Evolutionary conservation across 768 basidiomycete genomes (phyloP).

Genomic region (Suillus tomentosus): DNA sequence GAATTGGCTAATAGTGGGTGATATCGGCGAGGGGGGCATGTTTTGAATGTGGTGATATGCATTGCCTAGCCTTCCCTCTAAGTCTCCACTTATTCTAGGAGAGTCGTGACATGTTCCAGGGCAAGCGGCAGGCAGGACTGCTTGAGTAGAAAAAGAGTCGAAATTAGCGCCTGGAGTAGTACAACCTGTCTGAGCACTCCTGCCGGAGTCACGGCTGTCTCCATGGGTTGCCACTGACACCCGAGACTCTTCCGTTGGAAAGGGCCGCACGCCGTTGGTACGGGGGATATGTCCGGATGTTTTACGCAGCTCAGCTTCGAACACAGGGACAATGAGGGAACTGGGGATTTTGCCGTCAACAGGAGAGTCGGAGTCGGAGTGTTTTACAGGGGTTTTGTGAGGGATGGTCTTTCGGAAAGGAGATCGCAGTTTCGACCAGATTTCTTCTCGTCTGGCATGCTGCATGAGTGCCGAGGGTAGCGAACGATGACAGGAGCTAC

Average conservation of each 20-base stretch:
- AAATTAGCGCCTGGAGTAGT: background rate
- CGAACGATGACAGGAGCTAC: background rate
- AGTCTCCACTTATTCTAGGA: constrained; percentile 16
- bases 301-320: constrained; percentile 10
- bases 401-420: constrained; percentile 23
- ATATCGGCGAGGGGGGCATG: constrained; percentile 20
- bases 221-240: background rate
- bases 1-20: constrained; percentile 14
- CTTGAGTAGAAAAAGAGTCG: background rate
- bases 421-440: constrained; percentile 23
- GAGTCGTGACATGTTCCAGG: background rate
- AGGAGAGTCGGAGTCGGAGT: constrained; percentile 8
- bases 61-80: constrained; percentile 22
- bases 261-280: constrained; percentile 1
- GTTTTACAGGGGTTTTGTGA: background rate
- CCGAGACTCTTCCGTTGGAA: constrained; percentile 7
- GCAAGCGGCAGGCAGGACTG: background rate
- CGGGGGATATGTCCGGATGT: constrained; percentile 7
- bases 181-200: background rate
- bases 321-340: constrained; percentile 29
- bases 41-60: constrained; percentile 29
- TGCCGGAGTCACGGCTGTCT: constrained; percentile 5
- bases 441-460: constrained; percentile 32
- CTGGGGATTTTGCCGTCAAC: constrained; percentile 16
- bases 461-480: constrained; percentile 16